phyloP scores from a whole-genome alignment of 2,329 filamentous ascomycete genomes.

The Ophiostoma montium region DNA sequence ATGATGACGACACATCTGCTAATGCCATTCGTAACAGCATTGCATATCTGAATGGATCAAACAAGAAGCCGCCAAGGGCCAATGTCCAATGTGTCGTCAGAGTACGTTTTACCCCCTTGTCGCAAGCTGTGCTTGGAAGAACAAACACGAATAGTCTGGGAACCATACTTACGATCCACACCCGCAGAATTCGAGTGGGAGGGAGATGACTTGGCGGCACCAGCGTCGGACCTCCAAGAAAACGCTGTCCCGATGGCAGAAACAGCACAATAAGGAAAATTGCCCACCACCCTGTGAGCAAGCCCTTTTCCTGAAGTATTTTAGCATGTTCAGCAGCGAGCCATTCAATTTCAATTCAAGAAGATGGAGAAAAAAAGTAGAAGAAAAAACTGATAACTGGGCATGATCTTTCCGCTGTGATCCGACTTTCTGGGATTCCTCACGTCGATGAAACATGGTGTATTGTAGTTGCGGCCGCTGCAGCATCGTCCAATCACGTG shows the following conservation, averaged over 20 bases:
- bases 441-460: too few relatives aligned
- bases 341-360: too few relatives aligned
- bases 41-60: conserved; percentile 95
- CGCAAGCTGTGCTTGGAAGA: neutral
- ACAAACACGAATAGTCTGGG: neutral
- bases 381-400: too few relatives aligned
- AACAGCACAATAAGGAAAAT: neutral
- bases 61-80: conserved; percentile 81
- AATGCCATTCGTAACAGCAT: conserved; percentile 42
- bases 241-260: neutral
- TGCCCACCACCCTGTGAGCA: too few relatives aligned
- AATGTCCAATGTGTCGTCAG: conserved; percentile 97
- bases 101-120: conserved; percentile 42
- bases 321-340: too few relatives aligned
- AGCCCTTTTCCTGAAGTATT: too few relatives aligned
- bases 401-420: too few relatives aligned
- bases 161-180: neutral
- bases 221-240: conserved; percentile 6
- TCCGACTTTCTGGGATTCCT: too few relatives aligned
- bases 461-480: too few relatives aligned
- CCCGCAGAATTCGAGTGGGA: conserved; percentile 22
- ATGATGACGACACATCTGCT: neutral
- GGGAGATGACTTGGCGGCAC: conserved; percentile 11
- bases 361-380: too few relatives aligned
- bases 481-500: too few relatives aligned